These are phyloP conservation scores for Paramecium bursaria DNA, from an alignment of 73 alveolate species.

Conservation along the genomic window DNA sequence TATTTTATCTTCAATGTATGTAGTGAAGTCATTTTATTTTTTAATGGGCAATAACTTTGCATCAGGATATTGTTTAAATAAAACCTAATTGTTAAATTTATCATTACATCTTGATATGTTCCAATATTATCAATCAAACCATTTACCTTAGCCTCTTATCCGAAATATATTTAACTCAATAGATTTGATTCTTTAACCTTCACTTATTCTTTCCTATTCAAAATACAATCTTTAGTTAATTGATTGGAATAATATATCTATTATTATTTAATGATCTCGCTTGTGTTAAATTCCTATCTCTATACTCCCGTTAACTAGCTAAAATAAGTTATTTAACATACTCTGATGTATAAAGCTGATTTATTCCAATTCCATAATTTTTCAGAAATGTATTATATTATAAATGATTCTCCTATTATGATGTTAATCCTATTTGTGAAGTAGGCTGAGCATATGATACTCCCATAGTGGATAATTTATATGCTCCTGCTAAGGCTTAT, in stretches of 20 bases:
- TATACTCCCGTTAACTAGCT: not conserved
- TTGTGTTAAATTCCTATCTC: not conserved
- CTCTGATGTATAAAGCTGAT: not conserved
- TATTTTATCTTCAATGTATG: not conserved
- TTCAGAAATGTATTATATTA: not conserved
- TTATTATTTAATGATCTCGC: not conserved
- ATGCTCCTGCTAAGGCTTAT: conserved; percentile 21
- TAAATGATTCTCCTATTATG: not conserved
- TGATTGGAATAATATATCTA: not conserved
- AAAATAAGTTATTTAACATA: no score
- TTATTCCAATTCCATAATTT: conserved; percentile 34
- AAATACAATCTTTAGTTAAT: not conserved
- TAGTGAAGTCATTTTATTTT: not conserved
- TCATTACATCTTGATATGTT: not conserved
- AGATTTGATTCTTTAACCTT: not conserved
- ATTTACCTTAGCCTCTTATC: conserved; percentile 17
- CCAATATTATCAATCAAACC: conserved; percentile 56
- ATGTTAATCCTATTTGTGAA: conserved; percentile 20
- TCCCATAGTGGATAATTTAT: conserved; percentile 24
- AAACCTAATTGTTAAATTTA: no score
- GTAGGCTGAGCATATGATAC: conserved; percentile 21
- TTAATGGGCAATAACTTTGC: conserved; percentile 20
- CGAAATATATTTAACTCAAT: conserved; percentile 3
- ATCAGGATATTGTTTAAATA: not conserved
- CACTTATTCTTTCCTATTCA: not conserved